These are phyloP conservation scores for Podosphaera fusca DNA, from an alignment of 2,329 filamentous ascomycete genomes.

Conservation along the genomic window DNA sequence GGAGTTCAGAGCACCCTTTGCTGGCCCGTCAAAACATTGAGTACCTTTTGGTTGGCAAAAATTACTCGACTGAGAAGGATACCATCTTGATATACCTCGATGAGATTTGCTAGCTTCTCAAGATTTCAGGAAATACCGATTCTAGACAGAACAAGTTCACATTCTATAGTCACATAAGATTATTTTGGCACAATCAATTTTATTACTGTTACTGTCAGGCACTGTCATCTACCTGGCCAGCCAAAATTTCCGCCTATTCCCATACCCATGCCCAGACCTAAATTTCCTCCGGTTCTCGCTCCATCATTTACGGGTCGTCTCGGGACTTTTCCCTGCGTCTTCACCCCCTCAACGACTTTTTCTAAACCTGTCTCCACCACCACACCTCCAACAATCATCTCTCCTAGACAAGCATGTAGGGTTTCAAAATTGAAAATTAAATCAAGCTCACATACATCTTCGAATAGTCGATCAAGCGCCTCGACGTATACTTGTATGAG, in stretches of 20 bases:
- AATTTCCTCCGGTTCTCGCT: constrained; percentile 25
- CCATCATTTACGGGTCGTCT: constrained; percentile 60
- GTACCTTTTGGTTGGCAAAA: too few relatives aligned
- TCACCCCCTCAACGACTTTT: constrained; percentile 68
- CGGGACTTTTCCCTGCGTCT: constrained; percentile 50
- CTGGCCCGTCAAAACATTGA: too few relatives aligned
- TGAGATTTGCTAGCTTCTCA: too few relatives aligned
- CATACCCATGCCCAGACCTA: constrained; percentile 9
- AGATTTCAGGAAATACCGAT: too few relatives aligned
- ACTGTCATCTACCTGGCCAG: constrained; percentile 14
- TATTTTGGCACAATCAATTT: not conserved
- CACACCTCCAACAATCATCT: constrained; percentile 90
- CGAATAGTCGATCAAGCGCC: constrained; percentile 79
- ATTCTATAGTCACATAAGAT: not conserved
- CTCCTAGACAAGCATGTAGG: constrained; percentile 66
- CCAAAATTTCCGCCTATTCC: constrained; percentile 12
- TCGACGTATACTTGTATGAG: constrained; percentile 97
- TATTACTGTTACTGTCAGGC: not conserved
- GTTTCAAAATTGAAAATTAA: constrained; percentile 99
- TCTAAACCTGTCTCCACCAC: constrained; percentile 84
- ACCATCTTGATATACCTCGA: too few relatives aligned
- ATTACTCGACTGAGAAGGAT: too few relatives aligned
- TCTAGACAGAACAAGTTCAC: too few relatives aligned
- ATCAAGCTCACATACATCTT: constrained; percentile 93
- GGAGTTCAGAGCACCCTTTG: not conserved